Evolutionary conservation across 1,284 basidiomycete genomes (phyloP).

Genomic region (Thelephora terrestris): DNA sequence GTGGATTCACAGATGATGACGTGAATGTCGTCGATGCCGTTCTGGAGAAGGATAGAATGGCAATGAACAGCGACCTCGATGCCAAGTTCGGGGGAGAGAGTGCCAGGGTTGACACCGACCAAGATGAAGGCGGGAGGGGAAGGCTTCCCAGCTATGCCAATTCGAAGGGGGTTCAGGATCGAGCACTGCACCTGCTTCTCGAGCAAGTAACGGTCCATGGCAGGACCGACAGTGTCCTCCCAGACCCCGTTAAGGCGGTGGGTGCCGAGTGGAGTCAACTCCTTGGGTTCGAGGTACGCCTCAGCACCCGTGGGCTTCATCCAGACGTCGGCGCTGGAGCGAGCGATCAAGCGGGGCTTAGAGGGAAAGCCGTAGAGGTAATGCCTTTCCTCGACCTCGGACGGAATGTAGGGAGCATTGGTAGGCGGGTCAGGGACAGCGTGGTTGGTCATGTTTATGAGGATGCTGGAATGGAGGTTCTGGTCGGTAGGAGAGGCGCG

Average conservation of each 20-base stretch:
- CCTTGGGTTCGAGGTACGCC: conserved; percentile 17
- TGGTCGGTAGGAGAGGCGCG: too few relatives aligned
- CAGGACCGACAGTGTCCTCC: conserved; percentile 15
- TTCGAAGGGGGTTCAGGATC: conserved; percentile 13
- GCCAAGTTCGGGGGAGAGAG: conserved; percentile 18
- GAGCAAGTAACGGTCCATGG: conserved; percentile 9
- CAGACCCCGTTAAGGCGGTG: conserved; percentile 17
- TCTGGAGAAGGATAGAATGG: conserved; percentile 13
- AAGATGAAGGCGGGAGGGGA: conserved; percentile 16
- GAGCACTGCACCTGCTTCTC: conserved; percentile 13
- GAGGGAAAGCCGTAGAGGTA: conserved; percentile 20
- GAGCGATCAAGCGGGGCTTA: conserved; percentile 18
- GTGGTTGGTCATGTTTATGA: too few relatives aligned
- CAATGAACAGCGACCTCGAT: conserved; percentile 16
- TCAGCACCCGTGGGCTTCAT: conserved; percentile 17
- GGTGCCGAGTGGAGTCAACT: conserved; percentile 12
- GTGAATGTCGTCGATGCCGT: conserved; percentile 15
- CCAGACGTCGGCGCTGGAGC: conserved; percentile 18
- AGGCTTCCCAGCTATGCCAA: conserved; percentile 11
- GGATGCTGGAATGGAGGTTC: too few relatives aligned
- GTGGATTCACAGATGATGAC: conserved; percentile 15
- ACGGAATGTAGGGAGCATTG: conserved; percentile 6
- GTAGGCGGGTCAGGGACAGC: too few relatives aligned
- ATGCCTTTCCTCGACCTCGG: conserved; percentile 8
- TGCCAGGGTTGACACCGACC: conserved; percentile 20